Evolutionary conservation across 2,329 filamentous ascomycete species (phyloP).

Genomic region (Pseudogymnoascus sp.): DNA sequence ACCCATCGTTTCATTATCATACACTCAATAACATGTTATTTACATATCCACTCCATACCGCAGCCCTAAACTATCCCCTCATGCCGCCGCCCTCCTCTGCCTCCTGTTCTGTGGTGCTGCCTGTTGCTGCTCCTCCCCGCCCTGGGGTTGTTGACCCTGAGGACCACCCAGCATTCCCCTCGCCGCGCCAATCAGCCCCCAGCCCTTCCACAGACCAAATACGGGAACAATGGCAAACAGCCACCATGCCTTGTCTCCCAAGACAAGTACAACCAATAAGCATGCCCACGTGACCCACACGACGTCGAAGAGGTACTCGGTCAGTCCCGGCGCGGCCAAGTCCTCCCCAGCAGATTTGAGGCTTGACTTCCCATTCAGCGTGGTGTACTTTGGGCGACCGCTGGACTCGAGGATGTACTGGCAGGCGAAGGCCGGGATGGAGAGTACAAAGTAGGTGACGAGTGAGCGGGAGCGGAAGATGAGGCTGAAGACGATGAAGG

Average conservation of each 20-base stretch:
- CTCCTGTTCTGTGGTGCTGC: constrained; percentile 24
- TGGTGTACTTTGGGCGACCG: constrained; percentile 66
- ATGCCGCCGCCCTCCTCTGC: constrained; percentile 25
- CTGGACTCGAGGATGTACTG: constrained; percentile 80
- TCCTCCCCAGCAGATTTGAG: constrained; percentile 78
- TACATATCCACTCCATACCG: neutral
- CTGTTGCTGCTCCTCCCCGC: constrained; percentile 21
- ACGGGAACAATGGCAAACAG: constrained; percentile 33
- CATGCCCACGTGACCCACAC: constrained; percentile 89
- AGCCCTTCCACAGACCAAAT: constrained; percentile 27
- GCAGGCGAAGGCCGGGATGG: constrained; percentile 65
- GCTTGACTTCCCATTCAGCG: constrained; percentile 36
- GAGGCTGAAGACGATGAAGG: constrained; percentile 63
- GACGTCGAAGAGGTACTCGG: constrained; percentile 97
- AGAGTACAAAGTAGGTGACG: constrained; percentile 62
- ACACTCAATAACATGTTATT: neutral
- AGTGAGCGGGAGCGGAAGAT: constrained; percentile 57
- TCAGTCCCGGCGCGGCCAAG: constrained; percentile 76
- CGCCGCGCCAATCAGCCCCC: constrained; percentile 26
- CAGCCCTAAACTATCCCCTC: neutral
- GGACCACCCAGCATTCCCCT: constrained; percentile 28
- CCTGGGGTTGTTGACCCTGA: constrained; percentile 14
- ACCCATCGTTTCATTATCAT: neutral
- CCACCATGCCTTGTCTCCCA: constrained; percentile 76
- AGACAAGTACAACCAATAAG: constrained; percentile 59